phyloP scores from a whole-genome alignment of 805 yeast species.

The Saccharomyces mikatae region DNA sequence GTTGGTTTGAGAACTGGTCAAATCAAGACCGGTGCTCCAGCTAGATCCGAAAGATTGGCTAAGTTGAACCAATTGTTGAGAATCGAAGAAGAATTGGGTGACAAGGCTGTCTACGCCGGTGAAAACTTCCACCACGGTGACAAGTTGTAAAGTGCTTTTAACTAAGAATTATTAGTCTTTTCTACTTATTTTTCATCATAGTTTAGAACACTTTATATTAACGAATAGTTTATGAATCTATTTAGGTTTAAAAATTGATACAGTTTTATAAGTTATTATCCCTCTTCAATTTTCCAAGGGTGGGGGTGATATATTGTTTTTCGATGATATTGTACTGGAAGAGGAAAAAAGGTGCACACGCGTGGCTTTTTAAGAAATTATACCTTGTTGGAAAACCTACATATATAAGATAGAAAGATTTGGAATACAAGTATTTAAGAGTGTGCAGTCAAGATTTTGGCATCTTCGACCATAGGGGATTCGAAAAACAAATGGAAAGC shows the following conservation, averaged over 20 bases:
- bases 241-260: slow-evolving; percentile 16
- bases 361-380: background rate
- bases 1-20: slow-evolving; percentile 98
- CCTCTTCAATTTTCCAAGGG: background rate
- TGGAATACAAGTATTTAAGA: background rate
- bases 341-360: background rate
- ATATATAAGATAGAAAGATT: background rate
- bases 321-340: background rate
- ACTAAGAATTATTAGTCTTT: background rate
- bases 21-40: slow-evolving; percentile 99
- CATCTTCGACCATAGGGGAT: background rate
- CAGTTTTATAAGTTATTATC: slow-evolving; percentile 4
- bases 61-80: slow-evolving; percentile 96
- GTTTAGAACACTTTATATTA: slow-evolving; percentile 7
- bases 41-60: slow-evolving; percentile 99
- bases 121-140: slow-evolving; percentile 64
- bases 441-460: background rate
- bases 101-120: slow-evolving; percentile 95
- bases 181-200: slow-evolving; percentile 2
- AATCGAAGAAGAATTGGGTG: slow-evolving; percentile 97
- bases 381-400: background rate
- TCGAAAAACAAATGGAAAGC: background rate
- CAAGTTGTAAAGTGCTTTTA: slow-evolving; percentile 29
- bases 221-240: slow-evolving; percentile 7
- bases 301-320: too few relatives aligned